These are phyloP conservation scores for Penicillium expansum DNA, from an alignment of 2,329 filamentous ascomycete genomes.

Conservation along the genomic window DNA sequence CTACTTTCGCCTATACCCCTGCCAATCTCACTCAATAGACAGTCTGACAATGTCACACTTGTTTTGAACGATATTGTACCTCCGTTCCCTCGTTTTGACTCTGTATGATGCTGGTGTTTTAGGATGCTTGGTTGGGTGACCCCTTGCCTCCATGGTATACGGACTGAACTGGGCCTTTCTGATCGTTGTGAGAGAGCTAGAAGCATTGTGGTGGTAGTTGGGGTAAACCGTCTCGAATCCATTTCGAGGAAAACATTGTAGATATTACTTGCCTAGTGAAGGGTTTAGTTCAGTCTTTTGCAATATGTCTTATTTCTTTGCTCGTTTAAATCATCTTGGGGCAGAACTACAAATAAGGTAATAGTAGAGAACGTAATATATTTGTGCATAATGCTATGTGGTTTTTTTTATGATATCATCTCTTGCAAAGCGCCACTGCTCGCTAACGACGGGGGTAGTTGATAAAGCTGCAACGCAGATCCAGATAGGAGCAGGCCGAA, in stretches of 20 bases:
- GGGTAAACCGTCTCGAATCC: slow-evolving; percentile 9
- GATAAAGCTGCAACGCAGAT: slow-evolving; percentile 11
- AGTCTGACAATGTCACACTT: slow-evolving; percentile 16
- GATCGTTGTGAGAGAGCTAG: slow-evolving; percentile 6
- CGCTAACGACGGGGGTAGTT: slow-evolving; percentile 17
- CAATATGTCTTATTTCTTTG: slow-evolving; percentile 19
- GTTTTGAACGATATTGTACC: slow-evolving; percentile 7
- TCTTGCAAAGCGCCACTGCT: slow-evolving; percentile 17
- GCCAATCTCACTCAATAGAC: slow-evolving; percentile 57
- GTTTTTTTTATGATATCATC: slow-evolving; percentile 2
- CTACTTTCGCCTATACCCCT: slow-evolving; percentile 75
- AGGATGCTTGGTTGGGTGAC: slow-evolving; percentile 5
- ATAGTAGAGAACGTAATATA: not conserved
- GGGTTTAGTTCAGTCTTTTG: slow-evolving; percentile 26
- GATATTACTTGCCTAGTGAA: slow-evolving; percentile 34
- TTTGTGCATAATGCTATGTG: slow-evolving; percentile 2
- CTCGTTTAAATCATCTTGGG: not conserved
- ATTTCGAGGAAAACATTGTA: slow-evolving; percentile 28
- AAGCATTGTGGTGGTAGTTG: slow-evolving; percentile 3
- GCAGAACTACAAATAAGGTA: not conserved
- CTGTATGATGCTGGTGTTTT: slow-evolving; percentile 9
- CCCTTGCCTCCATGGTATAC: slow-evolving; percentile 9
- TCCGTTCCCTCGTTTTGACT: slow-evolving; percentile 10
- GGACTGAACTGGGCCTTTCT: slow-evolving; percentile 10
- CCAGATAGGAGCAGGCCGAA: slow-evolving; percentile 6